phyloP scores from a whole-genome alignment of 1,139 yeast species.

The Spathaspora jeffriesii region DNA sequence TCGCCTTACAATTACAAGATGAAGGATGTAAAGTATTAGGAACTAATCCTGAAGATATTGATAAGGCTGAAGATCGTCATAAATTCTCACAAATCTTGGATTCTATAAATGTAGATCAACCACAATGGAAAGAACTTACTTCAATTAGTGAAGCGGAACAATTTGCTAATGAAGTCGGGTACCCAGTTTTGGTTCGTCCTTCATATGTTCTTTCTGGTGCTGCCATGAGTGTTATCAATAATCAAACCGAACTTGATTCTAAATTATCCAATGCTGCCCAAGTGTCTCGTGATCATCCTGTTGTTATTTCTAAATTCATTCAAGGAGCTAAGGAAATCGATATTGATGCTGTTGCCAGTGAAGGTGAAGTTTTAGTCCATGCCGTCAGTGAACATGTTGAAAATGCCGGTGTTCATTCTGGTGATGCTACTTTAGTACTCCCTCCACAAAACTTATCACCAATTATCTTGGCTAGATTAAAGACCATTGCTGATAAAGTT shows the following conservation, averaged over 20 bases:
- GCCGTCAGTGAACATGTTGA: conserved; percentile 98
- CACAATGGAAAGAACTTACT: conserved; percentile 95
- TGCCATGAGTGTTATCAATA: conserved; percentile 93
- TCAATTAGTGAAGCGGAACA: conserved; percentile 81
- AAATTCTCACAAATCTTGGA: conserved; percentile 95
- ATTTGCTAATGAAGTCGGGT: conserved; percentile 86
- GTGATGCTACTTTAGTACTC: conserved; percentile 93
- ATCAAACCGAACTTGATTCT: conserved; percentile 73
- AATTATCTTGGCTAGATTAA: conserved; percentile 59
- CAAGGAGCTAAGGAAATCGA: conserved; percentile 97
- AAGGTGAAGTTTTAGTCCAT: conserved; percentile 88
- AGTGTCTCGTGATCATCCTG: conserved; percentile 95
- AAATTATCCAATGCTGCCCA: conserved; percentile 86
- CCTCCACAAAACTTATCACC: conserved; percentile 83
- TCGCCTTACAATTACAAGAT: conserved; percentile 82
- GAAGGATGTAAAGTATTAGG: conserved; percentile 90
- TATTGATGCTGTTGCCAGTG: conserved; percentile 91
- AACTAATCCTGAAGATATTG: conserved; percentile 93
- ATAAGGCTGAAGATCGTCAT: conserved; percentile 97
- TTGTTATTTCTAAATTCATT: conserved; percentile 93
- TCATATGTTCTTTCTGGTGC: conserved; percentile 98
- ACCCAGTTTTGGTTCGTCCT: conserved; percentile 97
- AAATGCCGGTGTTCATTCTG: conserved; percentile 98
- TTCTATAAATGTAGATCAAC: conserved; percentile 91
- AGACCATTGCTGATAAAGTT: conserved; percentile 87